Conservation (phyloP, 371 early-diverging fungal genomes). For the Rhizopus stolonifer region DNA sequence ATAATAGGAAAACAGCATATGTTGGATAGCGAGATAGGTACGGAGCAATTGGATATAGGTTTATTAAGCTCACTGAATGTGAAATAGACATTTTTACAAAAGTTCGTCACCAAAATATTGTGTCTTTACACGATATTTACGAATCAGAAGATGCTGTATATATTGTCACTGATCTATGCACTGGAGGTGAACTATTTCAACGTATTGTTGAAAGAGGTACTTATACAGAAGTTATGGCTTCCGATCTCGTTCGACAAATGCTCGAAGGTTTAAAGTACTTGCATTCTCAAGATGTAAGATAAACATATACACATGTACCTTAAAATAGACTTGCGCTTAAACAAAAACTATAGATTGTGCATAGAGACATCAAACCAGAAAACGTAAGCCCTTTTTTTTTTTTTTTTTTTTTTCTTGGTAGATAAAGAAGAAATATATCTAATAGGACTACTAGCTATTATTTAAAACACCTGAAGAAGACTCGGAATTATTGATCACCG, state of each 20-base stretch:
- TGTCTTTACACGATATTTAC: slow-evolving; percentile 75
- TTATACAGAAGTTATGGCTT: slow-evolving; percentile 72
- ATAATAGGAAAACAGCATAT: slow-evolving; percentile 68
- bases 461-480: slow-evolving; percentile 53
- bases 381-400: slow-evolving; percentile 41
- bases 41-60: too few relatives aligned
- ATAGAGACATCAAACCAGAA: slow-evolving; percentile 85
- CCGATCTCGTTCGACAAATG: slow-evolving; percentile 66
- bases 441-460: slow-evolving; percentile 56
- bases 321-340: neutral
- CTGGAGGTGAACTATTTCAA: slow-evolving; percentile 85
- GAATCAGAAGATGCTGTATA: slow-evolving; percentile 77
- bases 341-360: slow-evolving; percentile 58
- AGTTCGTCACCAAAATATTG: slow-evolving; percentile 76
- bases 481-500: slow-evolving; percentile 63
- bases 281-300: slow-evolving; percentile 61
- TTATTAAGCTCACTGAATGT: too few relatives aligned
- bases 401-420: neutral
- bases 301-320: too few relatives aligned
- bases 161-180: slow-evolving; percentile 79
- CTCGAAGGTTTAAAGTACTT: slow-evolving; percentile 76
- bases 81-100: slow-evolving; percentile 63
- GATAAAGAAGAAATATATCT: too few relatives aligned
- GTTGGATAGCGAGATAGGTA: slow-evolving; percentile 78
- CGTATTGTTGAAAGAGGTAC: slow-evolving; percentile 72